phyloP scores from a whole-genome alignment of 2,329 filamentous ascomycete species.

The Apiospora malaysiana region DNA sequence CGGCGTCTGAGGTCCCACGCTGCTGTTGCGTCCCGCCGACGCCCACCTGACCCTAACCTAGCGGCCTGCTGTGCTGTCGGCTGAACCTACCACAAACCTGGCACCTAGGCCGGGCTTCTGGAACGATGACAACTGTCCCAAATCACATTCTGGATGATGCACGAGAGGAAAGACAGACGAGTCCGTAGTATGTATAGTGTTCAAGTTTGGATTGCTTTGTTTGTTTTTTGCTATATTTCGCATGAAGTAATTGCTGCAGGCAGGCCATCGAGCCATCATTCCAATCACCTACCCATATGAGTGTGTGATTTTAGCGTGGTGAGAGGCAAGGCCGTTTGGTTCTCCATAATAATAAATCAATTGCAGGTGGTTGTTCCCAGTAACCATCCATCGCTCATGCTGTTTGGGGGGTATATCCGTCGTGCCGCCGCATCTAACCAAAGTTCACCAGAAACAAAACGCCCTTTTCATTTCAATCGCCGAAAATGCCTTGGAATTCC shows the following conservation, averaged over 20 bases:
- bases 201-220: not conserved
- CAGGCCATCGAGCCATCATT: not conserved
- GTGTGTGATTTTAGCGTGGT: not conserved
- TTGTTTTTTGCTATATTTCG: not conserved
- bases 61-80: too few relatives aligned
- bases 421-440: constrained; percentile 27
- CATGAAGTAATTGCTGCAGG: not conserved
- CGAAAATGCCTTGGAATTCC: constrained; percentile 5
- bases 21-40: too few relatives aligned
- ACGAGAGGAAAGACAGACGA: not conserved
- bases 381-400: not conserved
- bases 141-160: too few relatives aligned
- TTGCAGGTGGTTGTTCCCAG: not conserved
- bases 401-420: constrained; percentile 42
- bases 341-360: not conserved
- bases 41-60: too few relatives aligned
- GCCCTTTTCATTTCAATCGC: constrained; percentile 30
- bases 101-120: too few relatives aligned
- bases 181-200: not conserved
- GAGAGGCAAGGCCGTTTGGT: too few relatives aligned
- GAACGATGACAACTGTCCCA: too few relatives aligned
- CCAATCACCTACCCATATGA: not conserved
- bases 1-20: too few relatives aligned
- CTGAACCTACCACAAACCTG: too few relatives aligned
- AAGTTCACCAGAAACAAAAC: constrained; percentile 55